phyloP scores from a whole-genome alignment of 495 filamentous ascomycete genomes.

The Tuber brumale region DNA sequence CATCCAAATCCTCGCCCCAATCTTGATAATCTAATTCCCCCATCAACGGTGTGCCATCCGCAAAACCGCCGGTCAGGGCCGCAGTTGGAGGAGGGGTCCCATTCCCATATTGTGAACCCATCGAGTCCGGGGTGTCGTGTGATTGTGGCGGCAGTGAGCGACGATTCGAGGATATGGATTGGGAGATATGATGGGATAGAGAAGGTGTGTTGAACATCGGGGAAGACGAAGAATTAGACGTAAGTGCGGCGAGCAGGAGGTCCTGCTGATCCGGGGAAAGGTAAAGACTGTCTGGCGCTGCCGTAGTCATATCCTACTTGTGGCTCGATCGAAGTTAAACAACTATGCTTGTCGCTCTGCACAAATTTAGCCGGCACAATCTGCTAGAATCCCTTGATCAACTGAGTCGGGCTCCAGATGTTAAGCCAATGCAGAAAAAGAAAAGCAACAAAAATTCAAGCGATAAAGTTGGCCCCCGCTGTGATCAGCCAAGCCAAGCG shows the following conservation, averaged over 20 bases:
- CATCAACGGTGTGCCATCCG: conserved; percentile 70
- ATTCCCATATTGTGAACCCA: conserved; percentile 32
- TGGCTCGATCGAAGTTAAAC: background rate
- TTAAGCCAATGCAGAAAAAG: background rate
- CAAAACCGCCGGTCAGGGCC: conserved; percentile 31
- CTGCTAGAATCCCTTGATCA: background rate
- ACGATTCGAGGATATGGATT: conserved; percentile 24
- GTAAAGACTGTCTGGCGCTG: conserved; percentile 47
- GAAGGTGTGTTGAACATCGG: conserved; percentile 41
- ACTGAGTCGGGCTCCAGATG: background rate
- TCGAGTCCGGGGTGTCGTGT: conserved; percentile 32
- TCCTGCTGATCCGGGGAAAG: conserved; percentile 83
- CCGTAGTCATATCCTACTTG: conserved; percentile 31
- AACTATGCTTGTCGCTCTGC: background rate
- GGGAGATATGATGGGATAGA: conserved; percentile 41
- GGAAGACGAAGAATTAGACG: conserved; percentile 56
- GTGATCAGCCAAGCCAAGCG: background rate
- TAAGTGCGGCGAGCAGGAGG: conserved; percentile 78
- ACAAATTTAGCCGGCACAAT: background rate
- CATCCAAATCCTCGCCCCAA: conserved; percentile 57
- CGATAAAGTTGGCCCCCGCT: background rate
- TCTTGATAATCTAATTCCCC: conserved; percentile 58
- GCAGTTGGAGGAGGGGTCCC: conserved; percentile 39
- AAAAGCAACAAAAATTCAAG: background rate
- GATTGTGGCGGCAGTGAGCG: conserved; percentile 5